A percentile compares a stretch with the other conserved stretches of the same genome.
phyloP scores from a whole-genome alignment of 2,329 filamentous ascomycete genomes.

The Decorospora gaudefroyi region DNA sequence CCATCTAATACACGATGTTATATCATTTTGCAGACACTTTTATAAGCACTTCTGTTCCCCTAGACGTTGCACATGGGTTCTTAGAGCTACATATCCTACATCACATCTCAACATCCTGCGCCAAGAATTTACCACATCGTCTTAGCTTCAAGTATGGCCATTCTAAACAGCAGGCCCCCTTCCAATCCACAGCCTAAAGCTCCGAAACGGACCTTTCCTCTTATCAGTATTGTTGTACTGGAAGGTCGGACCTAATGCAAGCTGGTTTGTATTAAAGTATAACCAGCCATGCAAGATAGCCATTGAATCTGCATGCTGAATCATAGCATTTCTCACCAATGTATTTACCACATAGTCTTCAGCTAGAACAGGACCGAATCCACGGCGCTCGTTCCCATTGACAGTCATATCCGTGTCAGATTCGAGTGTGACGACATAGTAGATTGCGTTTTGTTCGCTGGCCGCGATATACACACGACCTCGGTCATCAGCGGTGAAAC shows the following conservation, averaged over 20 bases:
- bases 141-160: background rate
- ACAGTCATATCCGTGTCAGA: conserved; percentile 43
- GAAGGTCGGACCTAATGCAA: conserved; percentile 43
- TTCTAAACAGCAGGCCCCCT: conserved; percentile 39
- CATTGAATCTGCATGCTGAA: conserved; percentile 51
- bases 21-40: too few species aligned
- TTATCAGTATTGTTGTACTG: conserved; percentile 50
- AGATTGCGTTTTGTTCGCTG: conserved; percentile 53
- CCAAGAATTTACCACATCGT: too few species aligned
- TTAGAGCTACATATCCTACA: too few species aligned
- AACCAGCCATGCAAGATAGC: conserved; percentile 51
- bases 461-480: conserved; percentile 51
- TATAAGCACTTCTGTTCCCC: too few species aligned
- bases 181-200: conserved; percentile 45
- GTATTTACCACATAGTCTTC: conserved; percentile 50
- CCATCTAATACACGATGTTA: too few species aligned
- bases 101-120: too few species aligned
- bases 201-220: conserved; percentile 46
- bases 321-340: conserved; percentile 48
- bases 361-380: conserved; percentile 39
- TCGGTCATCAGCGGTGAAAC: conserved; percentile 50
- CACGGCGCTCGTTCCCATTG: conserved; percentile 43
- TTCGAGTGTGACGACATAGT: conserved; percentile 50
- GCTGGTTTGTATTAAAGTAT: conserved; percentile 52
- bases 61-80: too few species aligned